Evolutionary conservation across 352 stramenopile species (phyloP), one percentile per base, ranked within the genome.

Genomic region (Globisporangium iwayamae): DNA sequence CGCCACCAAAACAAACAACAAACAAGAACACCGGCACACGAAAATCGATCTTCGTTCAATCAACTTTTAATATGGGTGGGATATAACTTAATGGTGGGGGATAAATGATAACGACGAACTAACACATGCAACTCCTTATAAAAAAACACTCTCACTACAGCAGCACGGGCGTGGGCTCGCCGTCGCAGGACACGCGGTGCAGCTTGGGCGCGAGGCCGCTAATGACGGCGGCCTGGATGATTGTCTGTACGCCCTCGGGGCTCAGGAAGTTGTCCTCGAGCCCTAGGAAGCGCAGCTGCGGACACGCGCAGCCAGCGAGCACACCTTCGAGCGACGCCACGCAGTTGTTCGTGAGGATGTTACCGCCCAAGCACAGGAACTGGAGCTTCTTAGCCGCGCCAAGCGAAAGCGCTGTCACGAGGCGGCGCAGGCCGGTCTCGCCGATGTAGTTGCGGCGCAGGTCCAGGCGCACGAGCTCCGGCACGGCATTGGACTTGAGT

Each of bases 251-350:
- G 8, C 83, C 81, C 34, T 78, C 59, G 11, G 72, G 68, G 30
- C 81, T 89, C 53, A 94, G 65, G 60, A 91, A 93, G 59, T 94
- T 94, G 68, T 92, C 83, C 55, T 94, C 85, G 10, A 94, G 75
- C 0, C 85, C 85, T 30, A 94, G 72, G 51, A 93, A 93, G 4
- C 76, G 73, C 56, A 93, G 61, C 10, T 71, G 70, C 14, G 81
- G 76, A 53, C 78, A 90, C 7, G 66, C 34, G 3, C 67, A 65
- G 14, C 66, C 66, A 4, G 63, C 56, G 10, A 91, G 48, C 56
- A 91, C 55, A 10, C 54, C 66, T 22, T 79, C 75, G 32, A 91
- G 56, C 18, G 83, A 68, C 5, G 59, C 41, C 20, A 90, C 85
- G 53, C 81, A 87, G 63, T 89, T 90, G 70, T 93, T 83, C 10